Base-by-base conservation (phyloP, 768 basidiomycete species). In the Pleurotus citrinopileatus region DNA sequence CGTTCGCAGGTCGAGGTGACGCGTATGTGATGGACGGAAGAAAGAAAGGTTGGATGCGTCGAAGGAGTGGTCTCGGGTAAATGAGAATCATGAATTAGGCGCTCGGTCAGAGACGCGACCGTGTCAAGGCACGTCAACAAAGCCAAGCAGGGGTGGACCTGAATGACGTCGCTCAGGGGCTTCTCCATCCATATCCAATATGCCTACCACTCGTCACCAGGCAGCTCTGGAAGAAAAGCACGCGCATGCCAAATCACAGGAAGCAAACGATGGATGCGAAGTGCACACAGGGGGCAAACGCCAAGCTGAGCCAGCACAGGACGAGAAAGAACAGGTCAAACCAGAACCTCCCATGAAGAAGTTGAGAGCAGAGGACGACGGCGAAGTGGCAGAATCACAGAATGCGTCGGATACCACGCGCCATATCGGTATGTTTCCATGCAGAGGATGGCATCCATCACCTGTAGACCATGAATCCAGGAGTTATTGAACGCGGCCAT, bases 401-500 rank as follows among this genome's bases (percentile, higher is more conserved):
- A 45, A 50, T 47, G 12, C 26, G 17, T 7, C 20, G 23, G 5
- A 6, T 7, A 12, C 29, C 1, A 52, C 37, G 15, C 46, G 23
- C 6, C 56, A 58, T 7, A 57, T 56, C 40, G 56, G 57, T 59
- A 47, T 20, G 36, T 19, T 34, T 34, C n/a, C n/a, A n/a, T n/a
- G n/a, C n/a, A n/a, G n/a, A n/a, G n/a, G n/a, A n/a, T n/a, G n/a
- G n/a, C n/a, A n/a, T n/a, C n/a, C n/a, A n/a, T n/a, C n/a, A n/a
- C n/a, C n/a, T n/a, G n/a, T n/a, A n/a, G n/a, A n/a, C n/a, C n/a
- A n/a, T n/a, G n/a, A n/a, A n/a, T n/a, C n/a, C 45, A 83, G 81
- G 80, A 7, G 77, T 76, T 8, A 81, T 81, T 47, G 80, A 84
- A 59, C 68, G 82, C 13, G 82, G 82, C 7, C 79, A 83, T 56